Evolutionary conservation across 148 eudicot species (phyloP).

Genomic region (Chenopodium formosanum): DNA sequence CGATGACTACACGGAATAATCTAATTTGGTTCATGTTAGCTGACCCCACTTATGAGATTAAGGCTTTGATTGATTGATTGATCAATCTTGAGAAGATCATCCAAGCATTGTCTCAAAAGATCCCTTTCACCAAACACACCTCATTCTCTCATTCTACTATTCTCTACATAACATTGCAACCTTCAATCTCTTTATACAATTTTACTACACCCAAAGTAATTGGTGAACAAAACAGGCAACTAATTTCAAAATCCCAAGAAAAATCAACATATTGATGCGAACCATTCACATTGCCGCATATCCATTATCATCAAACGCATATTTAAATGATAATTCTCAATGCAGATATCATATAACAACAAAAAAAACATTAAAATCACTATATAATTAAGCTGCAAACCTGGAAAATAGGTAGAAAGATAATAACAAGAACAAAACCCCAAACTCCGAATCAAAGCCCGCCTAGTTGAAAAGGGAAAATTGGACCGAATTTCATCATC

Average conservation of each 20-base stretch:
- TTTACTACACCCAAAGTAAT: not conserved
- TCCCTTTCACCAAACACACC: not conserved
- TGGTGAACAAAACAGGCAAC: too few species aligned
- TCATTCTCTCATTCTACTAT: not conserved
- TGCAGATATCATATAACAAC: too few species aligned
- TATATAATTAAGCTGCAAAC: conserved; percentile 31
- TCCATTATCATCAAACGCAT: too few species aligned
- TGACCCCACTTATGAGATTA: too few species aligned
- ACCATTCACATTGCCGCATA: too few species aligned
- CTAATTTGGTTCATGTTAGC: too few species aligned
- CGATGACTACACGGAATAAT: too few species aligned
- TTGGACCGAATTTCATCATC: conserved; percentile 30
- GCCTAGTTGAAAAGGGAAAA: conserved; percentile 41
- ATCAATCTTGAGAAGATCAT: not conserved
- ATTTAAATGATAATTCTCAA: too few species aligned
- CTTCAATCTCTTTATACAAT: not conserved
- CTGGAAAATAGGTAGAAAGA: conserved; percentile 65
- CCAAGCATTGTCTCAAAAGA: not conserved
- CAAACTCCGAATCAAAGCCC: conserved; percentile 55
- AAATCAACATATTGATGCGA: too few species aligned
- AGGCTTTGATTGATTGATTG: too few species aligned
- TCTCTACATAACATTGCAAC: not conserved
- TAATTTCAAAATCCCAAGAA: too few species aligned
- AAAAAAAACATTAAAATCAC: too few species aligned
- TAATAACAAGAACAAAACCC: conserved; percentile 44